Conservation (phyloP, 352 stramenopile species). For the Globisporangium spinosum region DNA sequence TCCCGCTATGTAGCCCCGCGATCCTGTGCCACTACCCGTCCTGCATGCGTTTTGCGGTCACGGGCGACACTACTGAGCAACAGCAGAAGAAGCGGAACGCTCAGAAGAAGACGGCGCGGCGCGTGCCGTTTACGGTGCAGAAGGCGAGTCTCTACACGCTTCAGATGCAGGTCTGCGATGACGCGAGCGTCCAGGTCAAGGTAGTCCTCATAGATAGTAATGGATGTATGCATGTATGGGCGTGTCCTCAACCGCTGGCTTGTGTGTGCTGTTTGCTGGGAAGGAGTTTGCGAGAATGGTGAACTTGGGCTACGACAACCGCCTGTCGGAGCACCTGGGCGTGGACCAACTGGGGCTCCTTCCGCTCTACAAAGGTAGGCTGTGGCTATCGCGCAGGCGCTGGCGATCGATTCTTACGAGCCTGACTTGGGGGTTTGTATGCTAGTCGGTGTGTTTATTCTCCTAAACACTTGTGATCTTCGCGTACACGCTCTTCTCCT, state of each 20-base stretch:
- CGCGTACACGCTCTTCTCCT: constrained; percentile 35
- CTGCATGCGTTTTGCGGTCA: constrained; percentile 41
- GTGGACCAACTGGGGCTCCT: constrained; percentile 56
- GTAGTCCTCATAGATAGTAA: constrained; percentile 12
- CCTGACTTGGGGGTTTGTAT: neutral
- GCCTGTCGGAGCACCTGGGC: constrained; percentile 55
- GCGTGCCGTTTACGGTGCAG: neutral
- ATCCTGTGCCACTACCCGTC: constrained; percentile 63
- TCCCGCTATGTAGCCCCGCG: constrained; percentile 48
- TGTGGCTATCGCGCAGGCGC: neutral
- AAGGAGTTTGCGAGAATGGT: constrained; percentile 46
- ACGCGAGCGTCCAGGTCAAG: constrained; percentile 46
- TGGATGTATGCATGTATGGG: neutral
- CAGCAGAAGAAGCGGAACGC: neutral
- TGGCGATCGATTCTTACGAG: neutral
- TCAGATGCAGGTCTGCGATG: constrained; percentile 52
- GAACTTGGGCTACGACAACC: constrained; percentile 48
- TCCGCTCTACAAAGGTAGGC: constrained; percentile 51
- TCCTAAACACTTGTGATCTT: constrained; percentile 33
- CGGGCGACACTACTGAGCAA: neutral
- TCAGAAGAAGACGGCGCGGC: neutral
- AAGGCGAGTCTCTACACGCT: constrained; percentile 57
- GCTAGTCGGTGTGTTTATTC: neutral
- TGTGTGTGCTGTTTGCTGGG: neutral
- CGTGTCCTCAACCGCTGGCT: neutral